phyloP scores from a whole-genome alignment of 2,329 filamentous ascomycete species.

The Diaporthe sp. region DNA sequence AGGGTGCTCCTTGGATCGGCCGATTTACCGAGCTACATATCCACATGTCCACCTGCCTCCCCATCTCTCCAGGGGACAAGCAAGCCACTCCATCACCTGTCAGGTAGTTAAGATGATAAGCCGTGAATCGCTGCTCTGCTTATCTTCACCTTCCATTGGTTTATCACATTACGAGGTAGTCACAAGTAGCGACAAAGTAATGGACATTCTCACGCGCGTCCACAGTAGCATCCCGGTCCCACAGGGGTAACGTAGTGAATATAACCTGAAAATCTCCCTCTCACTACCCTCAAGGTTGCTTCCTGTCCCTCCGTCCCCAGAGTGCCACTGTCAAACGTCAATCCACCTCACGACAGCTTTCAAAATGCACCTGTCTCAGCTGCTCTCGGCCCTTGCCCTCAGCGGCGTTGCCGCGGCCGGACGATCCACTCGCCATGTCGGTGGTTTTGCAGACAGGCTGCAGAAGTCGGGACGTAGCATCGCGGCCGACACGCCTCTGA shows the following conservation, averaged over 20 bases:
- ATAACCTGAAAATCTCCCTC: conserved; percentile 14
- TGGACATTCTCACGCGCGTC: neutral
- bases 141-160: conserved; percentile 21
- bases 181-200: conserved; percentile 1
- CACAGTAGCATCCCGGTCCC: neutral
- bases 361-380: conserved; percentile 35
- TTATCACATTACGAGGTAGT: conserved; percentile 5
- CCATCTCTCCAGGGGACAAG: neutral
- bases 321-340: conserved; percentile 16
- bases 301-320: neutral
- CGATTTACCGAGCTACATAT: conserved; percentile 4
- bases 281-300: neutral
- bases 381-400: conserved; percentile 35
- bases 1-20: conserved; percentile 1
- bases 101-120: neutral
- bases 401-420: conserved; percentile 28
- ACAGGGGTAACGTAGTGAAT: conserved; percentile 11
- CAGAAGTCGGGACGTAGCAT: conserved; percentile 20
- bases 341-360: neutral
- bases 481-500: conserved; percentile 8
- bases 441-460: conserved; percentile 36
- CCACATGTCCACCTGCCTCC: neutral
- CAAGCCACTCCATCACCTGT: neutral
- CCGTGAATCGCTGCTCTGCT: neutral
- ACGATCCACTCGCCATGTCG: conserved; percentile 39